Percentiles rank a stretch among this genome's conserved stretches.
phyloP scores from a whole-genome alignment of 805 yeast genomes.

The Kregervanrija delftensis region DNA sequence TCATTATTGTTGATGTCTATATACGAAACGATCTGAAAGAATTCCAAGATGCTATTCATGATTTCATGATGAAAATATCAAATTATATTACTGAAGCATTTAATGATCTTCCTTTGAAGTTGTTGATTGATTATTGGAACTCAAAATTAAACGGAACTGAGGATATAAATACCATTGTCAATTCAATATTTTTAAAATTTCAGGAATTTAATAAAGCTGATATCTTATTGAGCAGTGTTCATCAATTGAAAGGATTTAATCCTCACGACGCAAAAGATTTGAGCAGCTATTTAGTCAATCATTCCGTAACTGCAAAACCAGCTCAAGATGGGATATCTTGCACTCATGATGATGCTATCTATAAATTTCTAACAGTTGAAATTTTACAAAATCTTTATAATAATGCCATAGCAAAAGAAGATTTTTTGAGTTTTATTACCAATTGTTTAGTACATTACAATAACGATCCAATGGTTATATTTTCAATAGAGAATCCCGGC shows the following conservation, averaged over 20 bases:
- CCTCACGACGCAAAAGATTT: constrained; percentile 8
- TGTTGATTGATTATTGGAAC: constrained; percentile 25
- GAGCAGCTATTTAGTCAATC: constrained; percentile 14
- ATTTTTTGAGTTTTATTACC: constrained; percentile 14
- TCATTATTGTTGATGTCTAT: constrained; percentile 22
- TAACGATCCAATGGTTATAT: constrained; percentile 14
- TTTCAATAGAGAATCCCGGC: constrained; percentile 6
- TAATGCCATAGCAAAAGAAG: constrained; percentile 14
- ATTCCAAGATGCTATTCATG: constrained; percentile 23
- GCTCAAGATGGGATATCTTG: constrained; percentile 3
- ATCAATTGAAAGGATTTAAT: constrained; percentile 7
- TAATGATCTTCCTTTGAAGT: constrained; percentile 25
- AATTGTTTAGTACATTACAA: constrained; percentile 19
- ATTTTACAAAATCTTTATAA: constrained; percentile 30
- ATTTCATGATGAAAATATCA: constrained; percentile 30
- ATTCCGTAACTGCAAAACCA: constrained; percentile 24
- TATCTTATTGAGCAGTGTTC: constrained; percentile 3
- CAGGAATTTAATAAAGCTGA: neutral
- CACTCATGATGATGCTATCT: constrained; percentile 13
- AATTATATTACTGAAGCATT: constrained; percentile 24
- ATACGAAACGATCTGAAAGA: constrained; percentile 17
- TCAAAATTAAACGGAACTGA: constrained; percentile 6
- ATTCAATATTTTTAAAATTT: constrained; percentile 5
- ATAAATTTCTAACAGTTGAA: constrained; percentile 29
- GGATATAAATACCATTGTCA: constrained; percentile 1